Base-by-base conservation (phyloP, 768 basidiomycete species). In the Russula compacta region DNA sequence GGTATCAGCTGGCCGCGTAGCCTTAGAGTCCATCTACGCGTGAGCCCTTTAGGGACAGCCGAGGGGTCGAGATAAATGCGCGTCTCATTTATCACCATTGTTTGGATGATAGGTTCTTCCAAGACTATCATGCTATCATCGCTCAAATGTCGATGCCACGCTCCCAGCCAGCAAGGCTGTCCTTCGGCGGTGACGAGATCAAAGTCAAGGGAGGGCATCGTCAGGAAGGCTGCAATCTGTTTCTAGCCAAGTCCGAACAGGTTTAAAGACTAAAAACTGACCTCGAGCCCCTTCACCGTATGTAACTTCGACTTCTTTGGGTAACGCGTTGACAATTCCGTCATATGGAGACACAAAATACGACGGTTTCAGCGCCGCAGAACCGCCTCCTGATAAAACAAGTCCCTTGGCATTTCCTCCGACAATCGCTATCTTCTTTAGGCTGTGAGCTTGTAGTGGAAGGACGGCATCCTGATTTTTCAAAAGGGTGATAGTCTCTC, bases 321-420 rank as follows among this genome's bases (percentile, higher is more conserved):
- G 72, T 21, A 89, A 73, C 0, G 82, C 85, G 14, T 79, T 76
- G 17, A 80, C 77, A 36, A 94, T 83, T 2, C 91, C 91, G 32
- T 91, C 82, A 69, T 83, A 90, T 0, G 92, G 91, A 6, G 82
- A 83, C 51, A 87, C 72, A 64, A 87, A 87, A 75, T 88, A 93
- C 5, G 84, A 84, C 1, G 89, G 77, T 67, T 88, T 85, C 43
- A 92, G 75, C 3, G 81, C 78, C 0, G 88, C 89, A 14, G 84
- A 86, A 36, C 87, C 88, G 47, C 87, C 88, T 43, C 86, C 87
- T 44, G 82, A 84, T 9, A 85, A 74, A 2, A 83, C 78, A 6
- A 71, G 66, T 0, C 83, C 81, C 69, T 83, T 87, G 29, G 83
- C 84, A 64, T 87, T 89, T 6, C 82, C 81, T 7, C 90, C 90